These are phyloP conservation scores for Penicillium sp. DNA, from an alignment of 2,329 filamentous ascomycete genomes.

Conservation along the genomic window DNA sequence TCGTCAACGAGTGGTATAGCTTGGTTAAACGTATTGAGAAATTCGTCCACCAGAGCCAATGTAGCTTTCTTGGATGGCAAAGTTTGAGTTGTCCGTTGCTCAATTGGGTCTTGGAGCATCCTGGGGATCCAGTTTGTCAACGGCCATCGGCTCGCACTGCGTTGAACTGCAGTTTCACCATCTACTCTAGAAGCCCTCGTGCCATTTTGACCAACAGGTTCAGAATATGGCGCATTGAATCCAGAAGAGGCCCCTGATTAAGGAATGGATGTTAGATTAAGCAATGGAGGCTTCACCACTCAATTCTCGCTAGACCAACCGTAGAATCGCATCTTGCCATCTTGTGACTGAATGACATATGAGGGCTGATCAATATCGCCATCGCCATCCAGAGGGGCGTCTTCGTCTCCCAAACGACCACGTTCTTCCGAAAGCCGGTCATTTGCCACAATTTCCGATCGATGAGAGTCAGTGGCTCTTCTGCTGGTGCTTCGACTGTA, in stretches of 20 bases:
- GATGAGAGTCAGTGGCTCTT: neutral
- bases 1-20: slow-evolving; percentile 13
- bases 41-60: slow-evolving; percentile 9
- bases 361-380: slow-evolving; percentile 6
- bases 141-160: slow-evolving; percentile 5
- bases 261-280: neutral
- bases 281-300: neutral
- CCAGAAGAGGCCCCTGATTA: slow-evolving; percentile 18
- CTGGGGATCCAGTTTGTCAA: slow-evolving; percentile 14
- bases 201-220: neutral
- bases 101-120: slow-evolving; percentile 12
- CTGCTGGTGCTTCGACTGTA: neutral
- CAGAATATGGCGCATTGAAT: slow-evolving; percentile 5
- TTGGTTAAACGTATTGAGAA: slow-evolving; percentile 14
- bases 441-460: neutral
- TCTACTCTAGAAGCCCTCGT: neutral
- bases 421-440: neutral
- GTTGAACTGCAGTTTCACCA: slow-evolving; percentile 4
- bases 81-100: slow-evolving; percentile 9
- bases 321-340: slow-evolving; percentile 20
- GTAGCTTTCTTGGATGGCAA: slow-evolving; percentile 10
- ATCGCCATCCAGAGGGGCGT: neutral
- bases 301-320: slow-evolving; percentile 5
- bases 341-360: slow-evolving; percentile 12
- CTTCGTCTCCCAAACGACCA: neutral